Conservation (phyloP, 129 eudicot genomes). For the Flaveria trinervia region DNA sequence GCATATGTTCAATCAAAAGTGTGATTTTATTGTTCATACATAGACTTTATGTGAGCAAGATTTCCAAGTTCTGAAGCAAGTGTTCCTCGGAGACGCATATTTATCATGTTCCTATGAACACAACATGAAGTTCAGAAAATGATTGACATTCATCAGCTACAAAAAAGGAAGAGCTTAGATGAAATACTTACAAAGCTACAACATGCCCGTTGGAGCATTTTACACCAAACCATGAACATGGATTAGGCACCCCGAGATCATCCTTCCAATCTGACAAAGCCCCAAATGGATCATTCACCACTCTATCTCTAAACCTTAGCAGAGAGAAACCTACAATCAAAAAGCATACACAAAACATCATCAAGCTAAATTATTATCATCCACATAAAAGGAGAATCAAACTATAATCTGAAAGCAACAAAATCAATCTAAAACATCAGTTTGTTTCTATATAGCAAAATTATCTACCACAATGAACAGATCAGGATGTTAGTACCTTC, state of each 20-base stretch:
- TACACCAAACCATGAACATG: constrained; percentile 80
- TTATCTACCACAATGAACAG: neutral
- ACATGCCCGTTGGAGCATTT: constrained; percentile 59
- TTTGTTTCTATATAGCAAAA: neutral
- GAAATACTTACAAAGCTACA: constrained; percentile 58
- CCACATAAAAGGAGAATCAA: neutral
- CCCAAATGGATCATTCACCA: constrained; percentile 67
- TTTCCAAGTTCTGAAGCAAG: constrained; percentile 64
- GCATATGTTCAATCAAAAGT: neutral
- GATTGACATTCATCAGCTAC: constrained; percentile 1
- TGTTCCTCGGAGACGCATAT: constrained; percentile 75
- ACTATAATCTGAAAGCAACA: constrained; percentile 2
- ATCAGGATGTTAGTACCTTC: constrained; percentile 46
- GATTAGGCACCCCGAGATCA: constrained; percentile 50
- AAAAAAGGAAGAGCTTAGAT: neutral
- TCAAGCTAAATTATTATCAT: neutral
- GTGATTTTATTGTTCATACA: constrained; percentile 47
- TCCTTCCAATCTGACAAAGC: constrained; percentile 74
- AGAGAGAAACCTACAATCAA: constrained; percentile 57
- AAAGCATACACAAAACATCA: neutral
- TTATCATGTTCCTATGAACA: constrained; percentile 58
- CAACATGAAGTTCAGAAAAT: neutral
- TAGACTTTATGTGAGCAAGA: constrained; percentile 59
- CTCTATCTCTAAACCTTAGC: constrained; percentile 61
- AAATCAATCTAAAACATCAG: neutral